These are phyloP conservation scores for Arthrobotrys iridis DNA, from an alignment of 2,329 filamentous ascomycete genomes.

Conservation along the genomic window DNA sequence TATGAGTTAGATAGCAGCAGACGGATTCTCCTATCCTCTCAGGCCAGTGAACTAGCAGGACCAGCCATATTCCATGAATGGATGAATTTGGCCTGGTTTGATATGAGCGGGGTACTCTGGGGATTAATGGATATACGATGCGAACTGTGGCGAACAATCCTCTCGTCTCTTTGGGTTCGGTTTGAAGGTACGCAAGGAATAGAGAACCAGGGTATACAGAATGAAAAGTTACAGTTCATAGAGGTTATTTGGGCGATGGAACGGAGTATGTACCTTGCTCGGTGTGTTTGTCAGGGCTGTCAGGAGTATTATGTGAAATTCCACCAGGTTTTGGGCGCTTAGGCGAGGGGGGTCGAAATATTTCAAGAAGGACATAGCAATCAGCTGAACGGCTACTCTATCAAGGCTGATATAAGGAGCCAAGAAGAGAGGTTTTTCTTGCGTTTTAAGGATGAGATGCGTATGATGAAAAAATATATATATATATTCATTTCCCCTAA, in stretches of 20 bases:
- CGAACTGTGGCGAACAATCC: neutral
- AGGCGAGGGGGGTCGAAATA: neutral
- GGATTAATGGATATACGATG: neutral
- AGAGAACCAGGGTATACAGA: neutral
- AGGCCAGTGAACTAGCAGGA: slow-evolving; percentile 1
- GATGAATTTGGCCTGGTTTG: slow-evolving; percentile 17
- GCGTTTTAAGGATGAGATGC: too few relatives aligned
- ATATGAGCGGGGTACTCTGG: neutral
- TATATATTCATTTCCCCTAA: slow-evolving; percentile 27
- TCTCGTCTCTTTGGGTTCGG: neutral
- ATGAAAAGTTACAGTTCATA: neutral
- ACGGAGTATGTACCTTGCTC: neutral
- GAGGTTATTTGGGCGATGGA: neutral
- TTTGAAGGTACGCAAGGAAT: neutral
- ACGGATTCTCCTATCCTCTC: slow-evolving; percentile 1
- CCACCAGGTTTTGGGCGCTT: neutral
- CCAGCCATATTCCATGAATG: neutral
- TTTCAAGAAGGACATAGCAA: too few relatives aligned
- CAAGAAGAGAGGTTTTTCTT: too few relatives aligned
- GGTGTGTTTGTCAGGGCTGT: slow-evolving; percentile 4
- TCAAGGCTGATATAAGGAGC: too few relatives aligned
- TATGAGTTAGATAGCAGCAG: neutral
- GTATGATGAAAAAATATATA: too few relatives aligned
- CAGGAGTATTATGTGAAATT: neutral
- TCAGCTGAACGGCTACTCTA: too few relatives aligned